Base-by-base conservation (phyloP, 352 stramenopile species). In the Blastocystis sp. region DNA sequence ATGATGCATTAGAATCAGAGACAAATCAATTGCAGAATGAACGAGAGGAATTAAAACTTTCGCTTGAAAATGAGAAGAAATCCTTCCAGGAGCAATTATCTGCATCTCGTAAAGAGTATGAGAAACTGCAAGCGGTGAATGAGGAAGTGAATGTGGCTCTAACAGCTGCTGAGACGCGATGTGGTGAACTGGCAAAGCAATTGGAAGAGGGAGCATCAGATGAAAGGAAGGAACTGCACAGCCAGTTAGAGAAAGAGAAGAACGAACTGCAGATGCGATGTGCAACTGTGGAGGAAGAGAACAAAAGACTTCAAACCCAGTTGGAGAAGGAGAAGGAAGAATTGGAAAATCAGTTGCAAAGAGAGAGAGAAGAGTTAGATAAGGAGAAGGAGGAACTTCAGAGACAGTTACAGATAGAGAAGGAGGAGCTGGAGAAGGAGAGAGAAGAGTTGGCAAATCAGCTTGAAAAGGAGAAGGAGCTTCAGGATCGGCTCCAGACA, bases 381-480 rank as follows among this genome's bases (percentile, higher is more conserved):
- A 19, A 77, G 39, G 66, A 77, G 35, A 49, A 14, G 35, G 42
- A 58, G 24, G 37, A 74, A 21, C 11, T 24, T 12, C 24, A n/a
- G 71, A 11, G 29, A 39, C 24, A 73, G 29, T 29, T 35, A 14
- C 24, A 69, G 37, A 32, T 69, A 49, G 35, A 11, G 37, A 19
- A 35, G 46, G 46, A 37, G 35, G 46, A n/a, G 35, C 14, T 21
- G 24, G 39, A 71, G 24, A 37, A 7, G 37, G 57, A 81, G 4
- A 42, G 54, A 35, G 59, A 86, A 54, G 37, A 74, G 71, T 29
- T 24, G 29, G 11, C 9, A 9, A 74, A 86, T 19, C 16, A 85
- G 32, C 32, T 69, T 46, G 54, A 85, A n/a, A 77, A 69, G 46
- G 58, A 85, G 49, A 67, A 78, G 49, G 57, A 83, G 24, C 56